A percentile compares a stretch with the other conserved stretches of the same genome.
These are phyloP conservation scores for Caryopteris hybrid DNA, from an alignment of 305 asterid genomes.

Conservation along the genomic window DNA sequence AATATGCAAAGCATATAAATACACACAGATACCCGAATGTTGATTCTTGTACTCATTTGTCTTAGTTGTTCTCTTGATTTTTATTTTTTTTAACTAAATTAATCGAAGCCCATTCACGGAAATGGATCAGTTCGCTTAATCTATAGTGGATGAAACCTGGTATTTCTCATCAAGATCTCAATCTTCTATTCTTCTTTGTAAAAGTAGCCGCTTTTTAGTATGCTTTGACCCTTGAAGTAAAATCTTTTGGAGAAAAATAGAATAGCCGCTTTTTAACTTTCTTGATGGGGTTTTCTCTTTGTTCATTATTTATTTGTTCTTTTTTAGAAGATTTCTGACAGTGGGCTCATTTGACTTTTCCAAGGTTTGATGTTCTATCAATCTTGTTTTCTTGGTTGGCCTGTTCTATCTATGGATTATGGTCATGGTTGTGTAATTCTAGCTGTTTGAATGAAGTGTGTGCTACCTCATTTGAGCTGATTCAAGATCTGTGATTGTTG, in stretches of 20 bases:
- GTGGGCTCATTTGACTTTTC: constrained; percentile 26
- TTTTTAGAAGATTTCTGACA: constrained; percentile 8
- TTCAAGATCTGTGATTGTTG: constrained; percentile 21
- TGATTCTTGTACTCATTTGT: constrained; percentile 7
- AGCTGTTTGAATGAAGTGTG: constrained; percentile 13
- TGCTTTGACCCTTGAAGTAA: constrained; percentile 22
- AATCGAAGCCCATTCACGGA: constrained; percentile 21
- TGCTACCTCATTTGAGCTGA: constrained; percentile 8
- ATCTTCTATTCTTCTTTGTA: constrained; percentile 15
- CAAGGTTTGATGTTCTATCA: constrained; percentile 19
- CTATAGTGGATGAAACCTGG: constrained; percentile 13
- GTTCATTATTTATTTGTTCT: neutral
- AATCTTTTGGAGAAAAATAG: neutral
- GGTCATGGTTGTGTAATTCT: neutral
- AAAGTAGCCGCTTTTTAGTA: constrained; percentile 1
- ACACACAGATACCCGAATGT: neutral
- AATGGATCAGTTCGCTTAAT: constrained; percentile 24
- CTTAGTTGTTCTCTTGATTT: constrained; percentile 3
- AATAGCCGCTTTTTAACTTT: neutral
- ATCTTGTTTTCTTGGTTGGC: neutral
- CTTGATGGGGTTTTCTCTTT: constrained; percentile 17
- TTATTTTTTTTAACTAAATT: constrained; percentile 14
- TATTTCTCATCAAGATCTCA: constrained; percentile 45
- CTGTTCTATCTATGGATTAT: constrained; percentile 18
- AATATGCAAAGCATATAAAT: neutral